phyloP scores from a whole-genome alignment of 208 protist species.

The Naegleria fowleri region DNA sequence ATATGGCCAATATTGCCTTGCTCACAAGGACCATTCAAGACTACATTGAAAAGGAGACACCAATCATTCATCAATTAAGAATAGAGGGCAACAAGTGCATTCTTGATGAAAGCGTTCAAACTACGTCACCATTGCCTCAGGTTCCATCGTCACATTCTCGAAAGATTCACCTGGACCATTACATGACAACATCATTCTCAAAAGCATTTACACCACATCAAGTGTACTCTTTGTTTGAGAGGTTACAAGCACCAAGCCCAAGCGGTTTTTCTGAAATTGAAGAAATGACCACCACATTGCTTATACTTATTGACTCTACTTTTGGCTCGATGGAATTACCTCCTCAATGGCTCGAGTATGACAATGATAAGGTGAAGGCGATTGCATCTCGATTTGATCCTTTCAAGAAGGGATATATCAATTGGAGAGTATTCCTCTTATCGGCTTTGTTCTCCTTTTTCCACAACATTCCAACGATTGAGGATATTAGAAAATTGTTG shows the following conservation, averaged over 20 bases:
- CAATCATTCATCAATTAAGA: neutral
- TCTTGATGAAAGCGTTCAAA: neutral
- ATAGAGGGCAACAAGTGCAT: neutral
- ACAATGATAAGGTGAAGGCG: neutral
- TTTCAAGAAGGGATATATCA: neutral
- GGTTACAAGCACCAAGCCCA: neutral
- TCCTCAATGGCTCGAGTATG: neutral
- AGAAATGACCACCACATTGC: neutral
- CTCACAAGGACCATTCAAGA: neutral
- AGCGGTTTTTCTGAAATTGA: neutral
- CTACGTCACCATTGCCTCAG: neutral
- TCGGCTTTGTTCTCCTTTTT: neutral
- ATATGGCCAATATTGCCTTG: neutral
- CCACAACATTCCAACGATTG: neutral
- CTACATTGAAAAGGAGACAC: conserved; percentile 3
- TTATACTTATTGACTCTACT: neutral
- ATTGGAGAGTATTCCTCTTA: neutral
- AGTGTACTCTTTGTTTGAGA: neutral
- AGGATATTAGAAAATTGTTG: neutral
- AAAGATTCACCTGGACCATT: neutral
- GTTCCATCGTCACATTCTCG: neutral
- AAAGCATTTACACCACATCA: neutral
- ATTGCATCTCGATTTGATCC: neutral
- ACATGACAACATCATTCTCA: neutral
- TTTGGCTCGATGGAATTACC: neutral